A percentile compares a stretch with the other conserved stretches of the same genome.
Evolutionary conservation across 257 asterid genomes (phyloP).

Genomic region (Paraleonurus japonicus): DNA sequence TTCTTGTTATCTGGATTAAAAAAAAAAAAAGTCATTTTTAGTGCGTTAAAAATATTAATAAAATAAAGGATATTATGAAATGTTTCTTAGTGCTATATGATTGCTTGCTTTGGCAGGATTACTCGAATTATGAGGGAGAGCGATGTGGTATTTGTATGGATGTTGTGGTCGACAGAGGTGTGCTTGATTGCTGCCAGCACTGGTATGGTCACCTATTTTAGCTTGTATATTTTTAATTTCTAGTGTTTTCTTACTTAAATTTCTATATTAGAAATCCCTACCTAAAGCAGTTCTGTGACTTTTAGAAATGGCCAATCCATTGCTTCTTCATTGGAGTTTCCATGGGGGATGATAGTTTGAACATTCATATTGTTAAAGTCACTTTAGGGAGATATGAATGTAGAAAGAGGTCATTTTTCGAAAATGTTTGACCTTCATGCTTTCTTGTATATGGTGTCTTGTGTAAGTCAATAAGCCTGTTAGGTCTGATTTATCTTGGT

Average conservation of each 20-base stretch:
- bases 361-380: background rate
- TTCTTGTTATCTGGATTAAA: slow-evolving; percentile 19
- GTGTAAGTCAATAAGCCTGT: background rate
- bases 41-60: background rate
- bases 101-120: slow-evolving; percentile 51
- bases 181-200: slow-evolving; percentile 97
- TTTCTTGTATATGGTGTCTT: background rate
- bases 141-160: slow-evolving; percentile 98
- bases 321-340: slow-evolving; percentile 8
- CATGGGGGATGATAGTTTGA: background rate
- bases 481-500: background rate
- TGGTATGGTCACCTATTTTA: slow-evolving; percentile 48
- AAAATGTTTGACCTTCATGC: background rate
- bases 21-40: background rate
- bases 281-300: background rate
- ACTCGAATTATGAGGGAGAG: slow-evolving; percentile 69
- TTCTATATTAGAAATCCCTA: background rate
- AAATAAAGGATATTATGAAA: slow-evolving; percentile 9
- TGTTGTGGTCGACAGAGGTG: slow-evolving; percentile 86
- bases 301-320: background rate
- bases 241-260: background rate
- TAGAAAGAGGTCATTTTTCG: background rate
- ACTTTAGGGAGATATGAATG: background rate
- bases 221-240: background rate
- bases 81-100: slow-evolving; percentile 15